Conservation (phyloP, 2,329 filamentous ascomycete species). For the Annulohypoxylon truncatum region DNA sequence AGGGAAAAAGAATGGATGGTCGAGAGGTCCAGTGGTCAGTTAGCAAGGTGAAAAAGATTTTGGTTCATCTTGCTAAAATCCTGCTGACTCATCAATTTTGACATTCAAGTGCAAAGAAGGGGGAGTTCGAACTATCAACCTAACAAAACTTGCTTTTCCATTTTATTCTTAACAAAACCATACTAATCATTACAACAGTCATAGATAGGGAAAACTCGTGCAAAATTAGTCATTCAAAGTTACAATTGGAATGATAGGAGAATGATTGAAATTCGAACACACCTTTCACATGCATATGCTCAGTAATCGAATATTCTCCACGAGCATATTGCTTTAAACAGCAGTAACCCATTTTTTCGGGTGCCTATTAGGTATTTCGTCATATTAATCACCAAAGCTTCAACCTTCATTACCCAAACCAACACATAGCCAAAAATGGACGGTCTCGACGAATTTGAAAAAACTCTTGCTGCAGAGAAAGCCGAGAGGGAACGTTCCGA, state of each 20-base stretch:
- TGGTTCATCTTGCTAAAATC: conserved; percentile 12
- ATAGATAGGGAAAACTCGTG: neutral
- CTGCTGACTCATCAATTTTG: conserved; percentile 27
- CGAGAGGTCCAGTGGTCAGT: conserved; percentile 21
- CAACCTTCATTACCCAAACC: neutral
- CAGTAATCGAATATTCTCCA: neutral
- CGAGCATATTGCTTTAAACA: neutral
- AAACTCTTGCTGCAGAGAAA: conserved; percentile 75
- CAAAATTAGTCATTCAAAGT: neutral
- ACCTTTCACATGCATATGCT: conserved; percentile 7
- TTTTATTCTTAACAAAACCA: neutral
- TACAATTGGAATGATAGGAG: neutral
- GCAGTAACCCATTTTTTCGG: neutral
- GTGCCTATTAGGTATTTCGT: conserved; percentile 2
- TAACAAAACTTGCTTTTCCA: conserved; percentile 3
- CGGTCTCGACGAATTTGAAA: conserved; percentile 80
- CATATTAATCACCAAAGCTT: conserved; percentile 13
- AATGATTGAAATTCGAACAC: neutral
- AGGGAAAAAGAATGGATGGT: conserved; percentile 15
- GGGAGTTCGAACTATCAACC: conserved; percentile 22
- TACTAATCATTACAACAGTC: neutral
- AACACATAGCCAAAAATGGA: conserved; percentile 55
- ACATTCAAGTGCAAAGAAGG: conserved; percentile 4
- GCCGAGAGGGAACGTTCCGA: conserved; percentile 62
- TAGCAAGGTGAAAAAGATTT: conserved; percentile 6